Base-by-base conservation (phyloP, 352 stramenopile species). In the Phytophthora citricola region DNA sequence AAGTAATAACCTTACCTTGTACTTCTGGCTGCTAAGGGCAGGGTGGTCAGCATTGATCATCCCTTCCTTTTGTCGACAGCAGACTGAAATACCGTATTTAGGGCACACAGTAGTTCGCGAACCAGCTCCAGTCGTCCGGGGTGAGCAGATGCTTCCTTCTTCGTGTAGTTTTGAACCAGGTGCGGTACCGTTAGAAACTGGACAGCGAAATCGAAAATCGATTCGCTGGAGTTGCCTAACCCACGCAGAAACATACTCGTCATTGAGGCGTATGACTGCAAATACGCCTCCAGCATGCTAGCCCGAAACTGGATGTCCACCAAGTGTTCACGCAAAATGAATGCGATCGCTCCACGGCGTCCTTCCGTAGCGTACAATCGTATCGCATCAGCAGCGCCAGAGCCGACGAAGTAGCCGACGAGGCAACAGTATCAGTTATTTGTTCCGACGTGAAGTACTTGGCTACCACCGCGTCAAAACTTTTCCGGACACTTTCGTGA, bases 201-300 rank as follows among this genome's bases (percentile, higher is more conserved):
- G 24, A 93, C 88, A 5, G 87, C 89, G 59, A 96, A 96, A 63
- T 96, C 89, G 58, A 96, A 95, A 63, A 96, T 93, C 1, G 83
- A 92, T 53, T 96, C 89, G 55, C 76, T 91, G 12, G 85, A 90
- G 29, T 93, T 93, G 5, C 85, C 89, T 5, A 96, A 72, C 3
- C 89, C 89, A 36, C 87, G 85, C 10, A 96, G 58, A 47, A 92
- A 95, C 54, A 89, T 90, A 38, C 64, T 66, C 1, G 85, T 96
- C 76, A 94, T 94, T 7, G 75, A 73, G 2, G 73, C 49, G 54
- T 96, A 96, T 27, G 78, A 91, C 17, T 44, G 63, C 38, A 89
- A 71, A 59, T 94, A 96, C 17, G 79, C 71, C 43, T 95, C 84
- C 5, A 95, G 60, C 85, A 96, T 92, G 20, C 73, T 78, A 49